Conservation (phyloP, 208 protist genomes). For the Trypanosoma theileri region DNA sequence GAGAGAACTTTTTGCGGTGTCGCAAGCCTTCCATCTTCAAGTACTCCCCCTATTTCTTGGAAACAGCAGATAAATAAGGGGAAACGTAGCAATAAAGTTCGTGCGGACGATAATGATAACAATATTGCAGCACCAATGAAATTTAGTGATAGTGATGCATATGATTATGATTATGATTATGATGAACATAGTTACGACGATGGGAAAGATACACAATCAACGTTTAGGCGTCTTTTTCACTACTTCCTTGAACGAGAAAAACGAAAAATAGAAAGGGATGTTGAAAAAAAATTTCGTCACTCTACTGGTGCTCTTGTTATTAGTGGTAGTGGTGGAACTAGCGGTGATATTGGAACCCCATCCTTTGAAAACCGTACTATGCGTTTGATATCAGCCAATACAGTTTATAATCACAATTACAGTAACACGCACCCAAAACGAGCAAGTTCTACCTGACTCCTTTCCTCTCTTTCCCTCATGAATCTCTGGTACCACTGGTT, state of each 20-base stretch:
- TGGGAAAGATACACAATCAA: slow-evolving; percentile 25
- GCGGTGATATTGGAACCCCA: background rate
- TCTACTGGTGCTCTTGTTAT: background rate
- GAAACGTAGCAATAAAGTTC: background rate
- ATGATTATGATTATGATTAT: too few relatives aligned
- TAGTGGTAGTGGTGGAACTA: background rate
- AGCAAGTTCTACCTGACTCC: slow-evolving; percentile 17
- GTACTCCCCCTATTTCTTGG: background rate
- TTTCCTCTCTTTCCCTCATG: slow-evolving; percentile 19
- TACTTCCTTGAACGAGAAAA: slow-evolving; percentile 36
- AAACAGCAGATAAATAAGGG: background rate
- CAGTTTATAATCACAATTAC: slow-evolving; percentile 7
- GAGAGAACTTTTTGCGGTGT: background rate
- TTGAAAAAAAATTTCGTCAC: slow-evolving; percentile 14
- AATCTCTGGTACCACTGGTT: slow-evolving; percentile 6
- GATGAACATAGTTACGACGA: background rate
- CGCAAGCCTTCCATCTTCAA: background rate
- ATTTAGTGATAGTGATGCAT: too few relatives aligned
- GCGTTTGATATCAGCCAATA: slow-evolving; percentile 15
- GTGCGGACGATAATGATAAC: background rate
- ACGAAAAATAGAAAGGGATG: slow-evolving; percentile 26
- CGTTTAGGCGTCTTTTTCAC: slow-evolving; percentile 29
- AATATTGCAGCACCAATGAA: background rate
- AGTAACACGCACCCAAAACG: slow-evolving; percentile 3
- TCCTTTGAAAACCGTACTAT: slow-evolving; percentile 10